Percentiles rank a stretch among this genome's conserved stretches.
Evolutionary conservation across 176 grass and related monocot species (phyloP).

Genomic region (Phoenix roebelenii): DNA sequence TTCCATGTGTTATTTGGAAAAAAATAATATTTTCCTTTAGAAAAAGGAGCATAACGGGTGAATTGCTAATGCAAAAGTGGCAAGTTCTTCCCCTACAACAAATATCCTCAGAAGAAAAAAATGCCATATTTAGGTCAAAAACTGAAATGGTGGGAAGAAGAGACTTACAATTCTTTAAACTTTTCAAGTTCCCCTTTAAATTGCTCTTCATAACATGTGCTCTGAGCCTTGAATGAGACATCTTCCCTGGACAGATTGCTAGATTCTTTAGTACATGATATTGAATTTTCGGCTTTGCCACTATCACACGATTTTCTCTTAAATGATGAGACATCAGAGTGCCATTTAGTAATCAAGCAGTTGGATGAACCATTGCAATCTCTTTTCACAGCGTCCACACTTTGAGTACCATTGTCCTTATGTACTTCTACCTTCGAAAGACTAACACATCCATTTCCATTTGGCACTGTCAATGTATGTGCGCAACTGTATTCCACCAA

Average conservation of each 20-base stretch:
- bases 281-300: conserved; percentile 20
- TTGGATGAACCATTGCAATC: conserved; percentile 19
- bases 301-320: conserved; percentile 17
- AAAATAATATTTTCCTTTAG: too few relatives aligned
- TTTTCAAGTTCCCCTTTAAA: conserved; percentile 38
- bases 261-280: conserved; percentile 26
- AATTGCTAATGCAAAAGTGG: too few relatives aligned
- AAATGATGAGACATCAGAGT: conserved; percentile 12
- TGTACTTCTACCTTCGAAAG: conserved; percentile 5
- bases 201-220: conserved; percentile 11
- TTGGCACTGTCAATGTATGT: conserved; percentile 10
- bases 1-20: too few relatives aligned
- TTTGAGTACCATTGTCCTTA: conserved; percentile 6
- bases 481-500: conserved; percentile 18
- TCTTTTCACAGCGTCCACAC: conserved; percentile 14
- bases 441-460: conserved; percentile 38
- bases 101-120: too few relatives aligned
- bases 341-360: neutral
- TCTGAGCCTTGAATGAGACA: conserved; percentile 25
- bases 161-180: conserved; percentile 74
- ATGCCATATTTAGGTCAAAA: too few relatives aligned
- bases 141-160: too few relatives aligned
- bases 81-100: too few relatives aligned
- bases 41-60: too few relatives aligned
- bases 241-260: conserved; percentile 21